Conservation (phyloP, 371 early-diverging fungal species). For the Rhizopus microsporus region DNA sequence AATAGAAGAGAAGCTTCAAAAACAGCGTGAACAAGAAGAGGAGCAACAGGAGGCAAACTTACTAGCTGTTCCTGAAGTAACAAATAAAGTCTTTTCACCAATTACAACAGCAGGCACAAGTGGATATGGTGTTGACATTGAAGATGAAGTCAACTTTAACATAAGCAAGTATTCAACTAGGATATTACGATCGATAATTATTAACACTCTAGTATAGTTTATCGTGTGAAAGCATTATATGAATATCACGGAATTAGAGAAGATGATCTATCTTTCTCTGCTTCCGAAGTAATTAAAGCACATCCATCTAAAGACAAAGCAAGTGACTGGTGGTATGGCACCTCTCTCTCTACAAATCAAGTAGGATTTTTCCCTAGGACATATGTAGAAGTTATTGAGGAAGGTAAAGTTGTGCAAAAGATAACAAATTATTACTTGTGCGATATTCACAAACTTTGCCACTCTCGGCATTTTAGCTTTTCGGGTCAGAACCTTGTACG, state of each 20-base stretch:
- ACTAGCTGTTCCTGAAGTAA: not conserved
- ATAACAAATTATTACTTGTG: not conserved
- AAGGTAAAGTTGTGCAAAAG: conserved; percentile 31
- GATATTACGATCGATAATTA: not conserved
- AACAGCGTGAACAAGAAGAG: conserved; percentile 7
- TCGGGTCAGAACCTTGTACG: conserved; percentile 46
- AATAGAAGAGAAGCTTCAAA: conserved; percentile 8
- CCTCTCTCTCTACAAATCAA: conserved; percentile 32
- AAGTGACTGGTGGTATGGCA: conserved; percentile 55
- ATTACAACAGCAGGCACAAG: conserved; percentile 41
- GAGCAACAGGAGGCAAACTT: conserved; percentile 1
- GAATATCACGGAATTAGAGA: conserved; percentile 49
- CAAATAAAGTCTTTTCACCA: not conserved
- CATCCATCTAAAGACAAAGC: conserved; percentile 55
- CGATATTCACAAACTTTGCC: not conserved
- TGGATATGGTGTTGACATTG: conserved; percentile 47
- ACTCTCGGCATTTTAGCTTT: conserved; percentile 28
- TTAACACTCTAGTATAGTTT: conserved; percentile 23
- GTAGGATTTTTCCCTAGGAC: conserved; percentile 50
- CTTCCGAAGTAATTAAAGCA: conserved; percentile 49
- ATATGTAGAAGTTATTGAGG: conserved; percentile 46
- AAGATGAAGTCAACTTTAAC: conserved; percentile 52
- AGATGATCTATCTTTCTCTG: conserved; percentile 49
- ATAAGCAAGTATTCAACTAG: conserved; percentile 32
- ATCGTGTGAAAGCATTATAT: conserved; percentile 48